Evolutionary conservation across 176 grass and related monocot species (phyloP), one percentile per base, ranked within the genome.

Genomic region (Pharus latifolius): DNA sequence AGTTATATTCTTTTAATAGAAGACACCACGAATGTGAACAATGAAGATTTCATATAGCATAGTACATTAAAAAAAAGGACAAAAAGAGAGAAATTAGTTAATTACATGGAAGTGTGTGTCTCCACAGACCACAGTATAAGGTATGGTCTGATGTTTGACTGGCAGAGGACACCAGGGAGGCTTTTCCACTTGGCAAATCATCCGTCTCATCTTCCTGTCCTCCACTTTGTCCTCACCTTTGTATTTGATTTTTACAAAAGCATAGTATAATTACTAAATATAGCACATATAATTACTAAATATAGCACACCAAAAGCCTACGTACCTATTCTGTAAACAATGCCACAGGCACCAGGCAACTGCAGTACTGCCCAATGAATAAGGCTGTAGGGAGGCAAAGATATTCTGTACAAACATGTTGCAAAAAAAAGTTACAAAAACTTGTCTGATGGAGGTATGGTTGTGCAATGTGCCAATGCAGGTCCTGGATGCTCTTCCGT

Each of bases 401-500:
- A 1, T 16, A 37, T 38, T 38, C 38, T 28, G 15, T 63, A 3
- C 23, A 30, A 51, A 29, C 16, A 2, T 17, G 17, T 29, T 23
- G 35, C 8, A 38, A 38, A 38, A 38, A 38, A 38, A 9, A 9
- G 9, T 5, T 38, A 9, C 22, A 10, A 60, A 37, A 2, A 55
- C 10, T 63, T 41, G 6, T 46, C 37, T 46, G 49, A 82, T 42
- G 19, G 26, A 33, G 26, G 35, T 23, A 55, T 27, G 16, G 19
- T 3, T 43, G 35, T 32, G 18, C 18, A 23, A 22, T 6, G 43
- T 29, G 42, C 16, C 15, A 12, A 69, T 80, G 53, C 83, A 97
- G 93, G 93, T 0, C 93, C 93, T 0, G 93, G 93, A 9, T 97
- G 89, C 56, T 92, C 93, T 2, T 97, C 93, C 12, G 38, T 97